Evolutionary conservation across 2,329 filamentous ascomycete species (phyloP), one percentile per base, ranked within the genome.

Genomic region (Dendryphion nanum): DNA sequence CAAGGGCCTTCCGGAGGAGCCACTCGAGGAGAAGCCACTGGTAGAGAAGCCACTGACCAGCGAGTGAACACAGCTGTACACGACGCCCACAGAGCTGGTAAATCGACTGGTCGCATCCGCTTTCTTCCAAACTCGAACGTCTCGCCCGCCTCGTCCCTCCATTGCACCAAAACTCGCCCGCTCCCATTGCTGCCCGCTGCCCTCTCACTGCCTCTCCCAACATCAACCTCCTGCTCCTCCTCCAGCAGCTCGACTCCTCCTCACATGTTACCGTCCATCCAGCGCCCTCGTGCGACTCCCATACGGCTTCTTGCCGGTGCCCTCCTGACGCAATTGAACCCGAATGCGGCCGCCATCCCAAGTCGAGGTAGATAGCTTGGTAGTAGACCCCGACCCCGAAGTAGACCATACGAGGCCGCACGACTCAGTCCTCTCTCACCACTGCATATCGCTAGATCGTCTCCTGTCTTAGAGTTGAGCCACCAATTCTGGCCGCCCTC

Each of bases 361-460:
- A n/a, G n/a, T n/a, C n/a, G n/a, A n/a, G n/a, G n/a, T n/a, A n/a
- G n/a, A n/a, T n/a, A n/a, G n/a, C n/a, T n/a, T n/a, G n/a, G n/a
- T n/a, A n/a, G n/a, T n/a, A n/a, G n/a, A n/a, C n/a, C n/a, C n/a
- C n/a, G n/a, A n/a, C n/a, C n/a, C n/a, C n/a, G n/a, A n/a, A n/a
- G n/a, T n/a, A n/a, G n/a, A 28, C 28, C 6, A 33, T 35, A 31
- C 38, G 24, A 48, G 31, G n/a, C 30, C 37, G 37, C 54, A 42
- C 57, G 51, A 61, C 45, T 61, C 57, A 57, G 47, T 44, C 35
- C 29, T 38, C 38, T 31, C 40, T 36, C 40, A 10, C 10, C 37
- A 21, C 34, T 45, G 35, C 43, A 42, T 45, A 20, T 38, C 48
- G 29, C 55, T 57, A 53, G 62, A 48, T 58, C 55, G 57, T 48